Evolutionary conservation across 805 yeast genomes (phyloP), one percentile per base, ranked within the genome.

Genomic region (Saccharomycopsis sp.): DNA sequence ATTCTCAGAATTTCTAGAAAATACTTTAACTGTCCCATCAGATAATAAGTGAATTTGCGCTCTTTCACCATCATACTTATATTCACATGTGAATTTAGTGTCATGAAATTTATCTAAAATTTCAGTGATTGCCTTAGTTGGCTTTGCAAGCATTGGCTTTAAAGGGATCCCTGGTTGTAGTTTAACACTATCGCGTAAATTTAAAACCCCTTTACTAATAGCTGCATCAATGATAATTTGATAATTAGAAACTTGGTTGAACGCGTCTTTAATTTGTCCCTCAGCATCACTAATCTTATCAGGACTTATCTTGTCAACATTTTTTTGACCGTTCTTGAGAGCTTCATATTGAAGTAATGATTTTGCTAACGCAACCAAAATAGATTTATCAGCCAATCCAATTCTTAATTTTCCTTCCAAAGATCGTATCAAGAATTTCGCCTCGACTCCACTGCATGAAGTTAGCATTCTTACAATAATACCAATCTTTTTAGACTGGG

Each of bases 61-160:
- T 55, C 98, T 75, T 64, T 93, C 98, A 37, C 98, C 98, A 60
- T 93, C 98, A 57, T 93, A 93, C 58, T 93, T 93, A 65, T 89
- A 93, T 60, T 93, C 98, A 61, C 97, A 90, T 0, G 97, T 89
- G 58, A 93, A 93, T 47, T 76, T 76, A 53, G 81, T 82, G 38
- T 81, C 87, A 52, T 83, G 84, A 59, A 93, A 89, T 45, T 95
- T 70, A 59, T 93, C 96, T 50, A 93, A 70, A 1, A 93, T 85
- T 59, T 93, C 98, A n/a, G 84, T 75, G 28, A 93, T 81, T 1
- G 96, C 76, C 58, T 93, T 90, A 0, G 97, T 90, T 2, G 98
- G 98, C 59, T 90, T 93, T 4, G 98, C 98, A 56, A 93, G 75
- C 98, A 93, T 93, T 1, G 98, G 98, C 59, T 89, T 90, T 54